Conservation (phyloP, 805 yeast genomes). For the Saccharomyces jurei region DNA sequence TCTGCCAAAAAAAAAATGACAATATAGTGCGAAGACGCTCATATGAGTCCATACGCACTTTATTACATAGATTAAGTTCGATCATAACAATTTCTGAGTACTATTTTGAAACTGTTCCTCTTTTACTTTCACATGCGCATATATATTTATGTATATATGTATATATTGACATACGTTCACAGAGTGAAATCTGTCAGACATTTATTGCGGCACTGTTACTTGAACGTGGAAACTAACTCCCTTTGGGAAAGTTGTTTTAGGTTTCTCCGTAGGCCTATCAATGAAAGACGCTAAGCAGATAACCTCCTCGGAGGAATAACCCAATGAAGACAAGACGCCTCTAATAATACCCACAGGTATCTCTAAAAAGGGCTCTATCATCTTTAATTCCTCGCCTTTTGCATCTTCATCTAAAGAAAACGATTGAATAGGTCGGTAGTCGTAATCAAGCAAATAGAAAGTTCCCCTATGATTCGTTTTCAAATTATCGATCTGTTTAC, state of each 20-base stretch:
- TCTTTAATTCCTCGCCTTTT: conserved; percentile 15
- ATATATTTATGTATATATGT: neutral
- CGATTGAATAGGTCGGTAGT: conserved; percentile 23
- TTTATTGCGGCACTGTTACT: conserved; percentile 9
- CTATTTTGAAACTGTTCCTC: neutral
- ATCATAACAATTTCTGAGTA: neutral
- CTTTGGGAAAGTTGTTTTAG: conserved; percentile 14
- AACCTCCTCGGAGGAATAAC: conserved; percentile 21
- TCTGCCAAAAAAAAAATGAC: neutral
- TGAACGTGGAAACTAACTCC: conserved; percentile 30
- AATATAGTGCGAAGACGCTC: neutral
- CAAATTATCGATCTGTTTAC: conserved; percentile 84
- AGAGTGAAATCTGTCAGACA: neutral
- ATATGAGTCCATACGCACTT: neutral
- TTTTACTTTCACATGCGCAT: neutral
- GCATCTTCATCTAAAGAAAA: conserved; percentile 19
- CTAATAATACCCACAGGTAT: conserved; percentile 29
- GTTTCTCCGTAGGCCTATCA: conserved; percentile 19
- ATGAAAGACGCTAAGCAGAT: conserved; percentile 23
- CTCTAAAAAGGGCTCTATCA: conserved; percentile 28
- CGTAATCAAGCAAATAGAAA: conserved; percentile 29
- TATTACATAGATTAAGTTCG: neutral
- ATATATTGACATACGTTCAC: neutral
- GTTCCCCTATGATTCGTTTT: conserved; percentile 79
- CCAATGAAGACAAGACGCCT: conserved; percentile 28